These are phyloP conservation scores for Ilyonectria destructans DNA, from an alignment of 2,329 filamentous ascomycete genomes.

Conservation along the genomic window DNA sequence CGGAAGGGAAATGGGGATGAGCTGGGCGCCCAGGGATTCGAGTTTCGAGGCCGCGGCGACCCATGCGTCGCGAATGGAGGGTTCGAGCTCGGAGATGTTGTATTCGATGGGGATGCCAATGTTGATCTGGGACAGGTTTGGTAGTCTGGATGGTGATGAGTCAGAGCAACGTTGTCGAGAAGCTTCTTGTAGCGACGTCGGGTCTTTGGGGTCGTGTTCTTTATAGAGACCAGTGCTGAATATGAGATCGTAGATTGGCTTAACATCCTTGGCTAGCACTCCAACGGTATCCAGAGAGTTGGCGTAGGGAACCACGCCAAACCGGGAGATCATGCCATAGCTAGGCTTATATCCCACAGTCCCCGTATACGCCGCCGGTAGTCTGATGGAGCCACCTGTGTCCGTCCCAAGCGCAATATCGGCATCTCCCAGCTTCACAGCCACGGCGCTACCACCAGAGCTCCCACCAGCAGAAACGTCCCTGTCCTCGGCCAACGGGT, in stretches of 20 bases:
- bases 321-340: conserved; percentile 89
- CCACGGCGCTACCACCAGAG: conserved; percentile 93
- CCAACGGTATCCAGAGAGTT: conserved; percentile 95
- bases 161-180: conserved; percentile 69
- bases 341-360: conserved; percentile 92
- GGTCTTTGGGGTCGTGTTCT: conserved; percentile 79
- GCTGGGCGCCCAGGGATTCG: conserved; percentile 75
- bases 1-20: conserved; percentile 86
- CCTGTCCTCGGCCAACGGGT: conserved; percentile 58
- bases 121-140: conserved; percentile 56
- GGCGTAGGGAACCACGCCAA: conserved; percentile 91
- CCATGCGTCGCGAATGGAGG: conserved; percentile 81
- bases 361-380: conserved; percentile 90
- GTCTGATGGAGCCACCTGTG: conserved; percentile 89
- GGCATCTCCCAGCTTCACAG: conserved; percentile 76
- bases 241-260: conserved; percentile 67
- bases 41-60: conserved; percentile 72
- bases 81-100: conserved; percentile 86
- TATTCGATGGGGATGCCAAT: conserved; percentile 82
- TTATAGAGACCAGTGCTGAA: conserved; percentile 65
- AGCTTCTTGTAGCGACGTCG: conserved; percentile 76
- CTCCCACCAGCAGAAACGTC: conserved; percentile 85
- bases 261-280: conserved; percentile 74
- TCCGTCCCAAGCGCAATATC: conserved; percentile 88
- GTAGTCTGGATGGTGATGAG: conserved; percentile 44